Evolutionary conservation across 2,329 filamentous ascomycete genomes (phyloP).

Genomic region (Paramyrothecium sp.): DNA sequence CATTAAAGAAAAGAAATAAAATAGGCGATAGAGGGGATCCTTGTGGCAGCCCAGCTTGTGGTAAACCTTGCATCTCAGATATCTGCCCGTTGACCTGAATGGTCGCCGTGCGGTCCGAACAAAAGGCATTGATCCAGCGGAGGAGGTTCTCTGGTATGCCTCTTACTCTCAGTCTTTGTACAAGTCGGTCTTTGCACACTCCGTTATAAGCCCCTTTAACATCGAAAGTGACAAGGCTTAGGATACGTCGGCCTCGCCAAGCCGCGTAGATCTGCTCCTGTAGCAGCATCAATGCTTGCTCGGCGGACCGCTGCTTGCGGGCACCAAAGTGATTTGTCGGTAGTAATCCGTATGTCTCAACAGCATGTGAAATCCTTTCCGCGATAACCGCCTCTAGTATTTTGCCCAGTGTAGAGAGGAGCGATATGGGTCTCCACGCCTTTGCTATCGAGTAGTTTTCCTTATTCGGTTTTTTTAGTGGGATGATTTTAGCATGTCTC

Average conservation of each 20-base stretch:
- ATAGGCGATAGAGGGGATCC: too few relatives aligned
- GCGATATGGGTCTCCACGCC: slow-evolving; percentile 21
- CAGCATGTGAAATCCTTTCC: slow-evolving; percentile 12
- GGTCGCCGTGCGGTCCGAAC: too few relatives aligned
- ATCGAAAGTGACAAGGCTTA: slow-evolving; percentile 11
- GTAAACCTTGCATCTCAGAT: too few relatives aligned
- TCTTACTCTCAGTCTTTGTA: slow-evolving; percentile 9
- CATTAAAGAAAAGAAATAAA: slow-evolving; percentile 33
- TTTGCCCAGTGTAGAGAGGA: slow-evolving; percentile 22
- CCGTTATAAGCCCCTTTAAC: slow-evolving; percentile 12
- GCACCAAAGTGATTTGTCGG: slow-evolving; percentile 10
- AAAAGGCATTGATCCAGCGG: slow-evolving; percentile 10
- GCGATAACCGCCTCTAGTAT: slow-evolving; percentile 3
- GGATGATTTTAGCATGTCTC: slow-evolving; percentile 21
- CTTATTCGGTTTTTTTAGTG: slow-evolving; percentile 22
- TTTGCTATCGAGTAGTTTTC: slow-evolving; percentile 21
- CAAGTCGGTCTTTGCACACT: slow-evolving; percentile 10
- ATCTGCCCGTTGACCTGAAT: too few relatives aligned
- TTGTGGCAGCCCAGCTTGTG: too few relatives aligned
- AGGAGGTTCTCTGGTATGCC: slow-evolving; percentile 9
- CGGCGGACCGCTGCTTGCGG: slow-evolving; percentile 6
- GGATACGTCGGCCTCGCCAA: slow-evolving; percentile 3
- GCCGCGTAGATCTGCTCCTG: slow-evolving; percentile 7
- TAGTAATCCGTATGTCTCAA: slow-evolving; percentile 5
- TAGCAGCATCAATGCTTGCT: slow-evolving; percentile 7